Evolutionary conservation across 345 rosid genomes (phyloP).

Genomic region (Aquilaria malaccensis): DNA sequence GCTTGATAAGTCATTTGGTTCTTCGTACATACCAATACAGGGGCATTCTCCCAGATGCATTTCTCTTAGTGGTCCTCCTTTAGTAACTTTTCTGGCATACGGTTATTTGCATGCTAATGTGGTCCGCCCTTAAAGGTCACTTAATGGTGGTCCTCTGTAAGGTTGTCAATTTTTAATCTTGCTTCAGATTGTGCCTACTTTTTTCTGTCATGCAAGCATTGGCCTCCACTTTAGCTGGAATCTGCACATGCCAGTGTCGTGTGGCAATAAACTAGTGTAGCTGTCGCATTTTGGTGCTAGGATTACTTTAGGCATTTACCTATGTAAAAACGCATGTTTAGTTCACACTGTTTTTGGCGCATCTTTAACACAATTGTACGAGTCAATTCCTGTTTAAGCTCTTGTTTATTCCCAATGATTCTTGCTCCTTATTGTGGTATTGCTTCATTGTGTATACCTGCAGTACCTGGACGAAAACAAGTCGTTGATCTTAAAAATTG

Average conservation of each 20-base stretch:
- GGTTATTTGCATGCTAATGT: constrained; percentile 16
- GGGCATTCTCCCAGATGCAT: constrained; percentile 1
- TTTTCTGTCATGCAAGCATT: too few relatives aligned
- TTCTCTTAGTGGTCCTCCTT: constrained; percentile 16
- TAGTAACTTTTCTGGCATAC: constrained; percentile 12
- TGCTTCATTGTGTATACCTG: constrained; percentile 16
- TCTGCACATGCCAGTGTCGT: too few relatives aligned
- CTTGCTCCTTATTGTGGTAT: constrained; percentile 4
- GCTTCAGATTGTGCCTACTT: not conserved
- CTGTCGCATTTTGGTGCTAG: too few relatives aligned
- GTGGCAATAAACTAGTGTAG: too few relatives aligned
- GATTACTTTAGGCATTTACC: too few relatives aligned
- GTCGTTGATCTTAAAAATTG: constrained; percentile 98
- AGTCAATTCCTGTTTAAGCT: too few relatives aligned
- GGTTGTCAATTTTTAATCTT: not conserved
- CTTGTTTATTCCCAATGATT: too few relatives aligned
- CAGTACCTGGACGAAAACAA: constrained; percentile 99
- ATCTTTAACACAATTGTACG: too few relatives aligned
- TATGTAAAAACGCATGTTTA: too few relatives aligned
- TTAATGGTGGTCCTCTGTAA: constrained; percentile 23
- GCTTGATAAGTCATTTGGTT: constrained; percentile 5
- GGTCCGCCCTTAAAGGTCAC: constrained; percentile 28
- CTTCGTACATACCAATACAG: not conserved
- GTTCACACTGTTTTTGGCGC: too few relatives aligned
- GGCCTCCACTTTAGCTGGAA: too few relatives aligned